Evolutionary conservation across 2,329 filamentous ascomycete genomes (phyloP), one percentile per base, ranked within the genome.

Genomic region (Calonectria honghensis): DNA sequence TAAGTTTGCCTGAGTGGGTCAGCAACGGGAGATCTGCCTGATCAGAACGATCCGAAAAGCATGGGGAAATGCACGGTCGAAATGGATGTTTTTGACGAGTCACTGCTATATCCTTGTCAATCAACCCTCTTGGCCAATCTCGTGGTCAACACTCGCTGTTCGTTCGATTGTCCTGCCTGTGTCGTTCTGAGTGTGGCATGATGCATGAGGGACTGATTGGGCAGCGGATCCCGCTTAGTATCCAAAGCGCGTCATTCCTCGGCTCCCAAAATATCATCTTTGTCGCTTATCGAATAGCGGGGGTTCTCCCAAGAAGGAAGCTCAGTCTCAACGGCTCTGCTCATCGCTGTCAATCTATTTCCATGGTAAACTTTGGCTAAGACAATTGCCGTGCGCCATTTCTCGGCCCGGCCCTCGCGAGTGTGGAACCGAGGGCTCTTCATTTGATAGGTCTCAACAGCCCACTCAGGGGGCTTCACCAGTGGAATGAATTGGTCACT

Each of bases 391-490:
- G 32, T 31, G 52, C 16, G 37, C 37, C 52, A 14, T 32, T 35
- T 20, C 27, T 35, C 18, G 1, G 6, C 52, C 31, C 52, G 31
- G 52, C 18, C 52, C 11, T 18, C 31, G 10, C 32, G 10, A 35
- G 7, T 39, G 52, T 57, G 52, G 52, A 20, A 35, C 18, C 31
- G 7, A n/a, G 52, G 27, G 14, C 18, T 54, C 31, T 57, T 57
- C 50, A 32, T 57, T 32, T 35, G 37, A 39, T 57, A 31, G 32
- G 52, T 18, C n/a, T 35, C 18, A 5, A 10, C 9, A 57, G 52
- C 52, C 52, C 52, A 32, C 51, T n/a, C 52, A 35, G 52, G 32
- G 52, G 52, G 52, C 52, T 39, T 39, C 37, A 13, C 37, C n/a
- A n/a, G 52, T 35, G 29, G 29, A 32, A 35, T 35, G 31, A 57